Percentiles rank a stretch among this genome's conserved stretches.
Evolutionary conservation across 2,329 filamentous ascomycete genomes (phyloP).

Genomic region (Canariomyces notabilis): DNA sequence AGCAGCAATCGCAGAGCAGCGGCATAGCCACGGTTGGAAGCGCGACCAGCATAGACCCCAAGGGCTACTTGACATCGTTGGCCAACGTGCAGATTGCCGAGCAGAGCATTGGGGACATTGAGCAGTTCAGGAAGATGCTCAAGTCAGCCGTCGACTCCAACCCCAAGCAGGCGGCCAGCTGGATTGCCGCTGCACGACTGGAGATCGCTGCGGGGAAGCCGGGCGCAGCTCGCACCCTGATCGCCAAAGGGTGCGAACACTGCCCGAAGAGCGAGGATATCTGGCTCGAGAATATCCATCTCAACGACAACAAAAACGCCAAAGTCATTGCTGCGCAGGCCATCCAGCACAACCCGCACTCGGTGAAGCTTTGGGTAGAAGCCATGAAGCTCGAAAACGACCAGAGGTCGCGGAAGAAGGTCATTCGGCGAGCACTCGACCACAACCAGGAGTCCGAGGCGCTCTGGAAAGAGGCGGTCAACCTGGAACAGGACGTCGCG

Average conservation of each 20-base stretch:
- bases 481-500: slow-evolving; percentile 82
- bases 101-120: slow-evolving; percentile 90
- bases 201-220: slow-evolving; percentile 92
- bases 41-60: slow-evolving; percentile 86
- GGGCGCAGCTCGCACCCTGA: slow-evolving; percentile 81
- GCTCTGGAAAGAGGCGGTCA: slow-evolving; percentile 97
- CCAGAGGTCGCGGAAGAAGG: slow-evolving; percentile 79
- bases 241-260: slow-evolving; percentile 80
- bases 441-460: slow-evolving; percentile 91
- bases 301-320: slow-evolving; percentile 88
- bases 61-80: slow-evolving; percentile 90
- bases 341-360: slow-evolving; percentile 84
- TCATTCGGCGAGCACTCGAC: slow-evolving; percentile 84
- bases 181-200: slow-evolving; percentile 88
- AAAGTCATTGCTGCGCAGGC: slow-evolving; percentile 93
- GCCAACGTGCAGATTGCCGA: slow-evolving; percentile 75
- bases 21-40: slow-evolving; percentile 69
- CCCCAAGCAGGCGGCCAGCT: slow-evolving; percentile 87
- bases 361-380: slow-evolving; percentile 87
- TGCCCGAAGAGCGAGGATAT: slow-evolving; percentile 93
- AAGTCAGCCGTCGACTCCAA: slow-evolving; percentile 98
- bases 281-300: slow-evolving; percentile 91
- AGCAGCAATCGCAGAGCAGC: slow-evolving; percentile 74
- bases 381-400: slow-evolving; percentile 90
- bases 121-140: slow-evolving; percentile 84